phyloP scores from a whole-genome alignment of 2,329 filamentous ascomycete genomes.

The Didymella exigua region DNA sequence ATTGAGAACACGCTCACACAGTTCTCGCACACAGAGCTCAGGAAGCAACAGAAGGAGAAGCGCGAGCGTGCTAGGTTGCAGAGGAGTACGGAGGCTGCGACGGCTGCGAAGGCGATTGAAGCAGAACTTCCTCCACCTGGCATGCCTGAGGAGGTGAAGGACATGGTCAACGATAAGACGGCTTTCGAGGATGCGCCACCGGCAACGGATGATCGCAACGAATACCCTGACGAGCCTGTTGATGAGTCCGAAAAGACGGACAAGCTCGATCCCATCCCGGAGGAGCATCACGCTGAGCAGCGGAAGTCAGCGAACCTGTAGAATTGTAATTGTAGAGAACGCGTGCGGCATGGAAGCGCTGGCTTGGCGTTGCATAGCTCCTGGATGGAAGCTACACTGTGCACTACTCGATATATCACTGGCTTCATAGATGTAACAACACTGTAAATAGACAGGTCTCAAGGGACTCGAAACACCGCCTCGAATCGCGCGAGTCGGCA shows the following conservation, averaged over 20 bases:
- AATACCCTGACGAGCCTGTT: constrained; percentile 26
- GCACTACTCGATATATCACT: no score
- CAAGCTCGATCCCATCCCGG: not conserved
- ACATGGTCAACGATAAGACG: constrained; percentile 24
- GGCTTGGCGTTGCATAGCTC: no score
- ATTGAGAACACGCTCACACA: constrained; percentile 69
- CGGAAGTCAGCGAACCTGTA: not conserved
- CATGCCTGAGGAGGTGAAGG: constrained; percentile 18
- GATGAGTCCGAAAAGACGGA: constrained; percentile 1
- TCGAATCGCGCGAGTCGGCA: no score
- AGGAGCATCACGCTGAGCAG: not conserved
- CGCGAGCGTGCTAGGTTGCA: constrained; percentile 9
- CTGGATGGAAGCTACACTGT: no score
- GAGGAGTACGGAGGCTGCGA: constrained; percentile 11
- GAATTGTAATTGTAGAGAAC: not conserved
- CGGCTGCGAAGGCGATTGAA: constrained; percentile 4
- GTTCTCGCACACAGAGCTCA: constrained; percentile 54
- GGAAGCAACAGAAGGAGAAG: constrained; percentile 6
- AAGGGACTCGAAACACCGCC: no score
- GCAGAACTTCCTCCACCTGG: constrained; percentile 8
- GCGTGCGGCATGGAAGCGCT: no score
- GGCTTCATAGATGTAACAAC: not conserved
- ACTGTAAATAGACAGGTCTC: no score
- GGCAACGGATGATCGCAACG: constrained; percentile 19
- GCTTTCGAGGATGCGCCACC: constrained; percentile 10